Percentiles rank a stretch among this genome's conserved stretches.
Evolutionary conservation across 1,139 yeast genomes (phyloP).

Genomic region (Yamadazyma triangularis): DNA sequence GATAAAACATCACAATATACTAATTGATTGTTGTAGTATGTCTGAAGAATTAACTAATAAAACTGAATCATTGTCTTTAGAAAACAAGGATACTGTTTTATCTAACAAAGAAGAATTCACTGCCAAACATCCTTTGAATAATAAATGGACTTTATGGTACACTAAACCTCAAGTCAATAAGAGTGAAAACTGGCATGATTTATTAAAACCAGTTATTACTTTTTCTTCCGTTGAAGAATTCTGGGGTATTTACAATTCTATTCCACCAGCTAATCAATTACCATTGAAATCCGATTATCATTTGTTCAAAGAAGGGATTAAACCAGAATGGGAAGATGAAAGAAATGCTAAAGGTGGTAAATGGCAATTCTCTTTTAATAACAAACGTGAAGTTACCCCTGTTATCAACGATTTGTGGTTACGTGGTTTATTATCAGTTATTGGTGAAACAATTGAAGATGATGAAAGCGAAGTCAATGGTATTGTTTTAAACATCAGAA

Average conservation of each 20-base stretch:
- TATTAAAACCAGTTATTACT: constrained; percentile 88
- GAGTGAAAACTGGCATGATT: constrained; percentile 88
- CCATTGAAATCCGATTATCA: constrained; percentile 95
- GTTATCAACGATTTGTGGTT: constrained; percentile 92
- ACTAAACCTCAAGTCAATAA: constrained; percentile 83
- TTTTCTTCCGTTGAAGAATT: constrained; percentile 94
- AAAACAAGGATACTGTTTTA: constrained; percentile 53
- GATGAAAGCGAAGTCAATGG: constrained; percentile 93
- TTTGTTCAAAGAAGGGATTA: constrained; percentile 87
- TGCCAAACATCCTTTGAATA: constrained; percentile 87
- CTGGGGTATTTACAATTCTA: constrained; percentile 96
- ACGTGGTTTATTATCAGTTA: constrained; percentile 81
- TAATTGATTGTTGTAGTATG: too few relatives aligned
- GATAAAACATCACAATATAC: too few relatives aligned
- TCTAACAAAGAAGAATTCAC: constrained; percentile 66
- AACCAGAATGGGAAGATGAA: constrained; percentile 98
- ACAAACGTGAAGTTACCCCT: constrained; percentile 54
- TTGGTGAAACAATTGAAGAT: constrained; percentile 94
- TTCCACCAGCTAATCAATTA: constrained; percentile 88
- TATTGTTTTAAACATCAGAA: constrained; percentile 85
- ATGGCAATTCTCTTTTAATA: constrained; percentile 73
- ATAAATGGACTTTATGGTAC: constrained; percentile 97
- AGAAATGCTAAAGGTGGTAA: constrained; percentile 90
- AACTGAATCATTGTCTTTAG: constrained; percentile 51
- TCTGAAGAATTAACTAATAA: constrained; percentile 53